phyloP scores from a whole-genome alignment of 2,329 filamentous ascomycete species.

The Intubia oerlemansii region DNA sequence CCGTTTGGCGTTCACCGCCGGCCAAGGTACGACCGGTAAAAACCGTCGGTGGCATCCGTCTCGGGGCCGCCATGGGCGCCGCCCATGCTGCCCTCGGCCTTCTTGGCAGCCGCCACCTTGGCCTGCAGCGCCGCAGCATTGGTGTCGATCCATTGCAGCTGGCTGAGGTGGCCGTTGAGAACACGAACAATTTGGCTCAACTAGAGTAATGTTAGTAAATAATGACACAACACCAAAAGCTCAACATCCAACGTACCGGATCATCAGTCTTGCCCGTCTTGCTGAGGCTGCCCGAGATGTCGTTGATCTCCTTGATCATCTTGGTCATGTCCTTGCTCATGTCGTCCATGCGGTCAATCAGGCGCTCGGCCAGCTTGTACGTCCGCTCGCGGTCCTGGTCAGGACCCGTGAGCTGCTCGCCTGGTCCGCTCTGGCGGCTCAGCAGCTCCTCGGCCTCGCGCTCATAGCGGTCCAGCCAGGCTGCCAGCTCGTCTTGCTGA shows the following conservation, averaged over 20 bases:
- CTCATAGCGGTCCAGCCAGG: slow-evolving; percentile 82
- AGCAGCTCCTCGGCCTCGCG: slow-evolving; percentile 79
- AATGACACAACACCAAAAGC: neutral
- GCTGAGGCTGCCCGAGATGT: slow-evolving; percentile 69
- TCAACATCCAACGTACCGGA: slow-evolving; percentile 57
- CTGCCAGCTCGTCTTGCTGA: slow-evolving; percentile 76
- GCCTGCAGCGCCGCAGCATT: slow-evolving; percentile 62
- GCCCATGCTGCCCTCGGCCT: slow-evolving; percentile 44
- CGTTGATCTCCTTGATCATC: slow-evolving; percentile 98
- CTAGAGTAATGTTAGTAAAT: slow-evolving; percentile 22
- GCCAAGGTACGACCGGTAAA: slow-evolving; percentile 75
- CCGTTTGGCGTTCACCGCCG: slow-evolving; percentile 43
- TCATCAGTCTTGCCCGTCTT: slow-evolving; percentile 79
- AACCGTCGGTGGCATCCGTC: slow-evolving; percentile 61
- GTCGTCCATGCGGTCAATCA: slow-evolving; percentile 76
- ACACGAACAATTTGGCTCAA: slow-evolving; percentile 89
- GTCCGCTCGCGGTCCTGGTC: slow-evolving; percentile 92
- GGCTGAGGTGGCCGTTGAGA: slow-evolving; percentile 77
- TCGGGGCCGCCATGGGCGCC: slow-evolving; percentile 37
- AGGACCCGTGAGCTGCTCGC: slow-evolving; percentile 51
- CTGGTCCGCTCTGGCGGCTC: slow-evolving; percentile 51
- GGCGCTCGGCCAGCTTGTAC: slow-evolving; percentile 86
- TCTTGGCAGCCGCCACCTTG: slow-evolving; percentile 67
- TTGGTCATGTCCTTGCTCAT: slow-evolving; percentile 82
- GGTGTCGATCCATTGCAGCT: slow-evolving; percentile 83